Base-by-base conservation (phyloP, 306 rosid species). In the Castanea mollissima region DNA sequence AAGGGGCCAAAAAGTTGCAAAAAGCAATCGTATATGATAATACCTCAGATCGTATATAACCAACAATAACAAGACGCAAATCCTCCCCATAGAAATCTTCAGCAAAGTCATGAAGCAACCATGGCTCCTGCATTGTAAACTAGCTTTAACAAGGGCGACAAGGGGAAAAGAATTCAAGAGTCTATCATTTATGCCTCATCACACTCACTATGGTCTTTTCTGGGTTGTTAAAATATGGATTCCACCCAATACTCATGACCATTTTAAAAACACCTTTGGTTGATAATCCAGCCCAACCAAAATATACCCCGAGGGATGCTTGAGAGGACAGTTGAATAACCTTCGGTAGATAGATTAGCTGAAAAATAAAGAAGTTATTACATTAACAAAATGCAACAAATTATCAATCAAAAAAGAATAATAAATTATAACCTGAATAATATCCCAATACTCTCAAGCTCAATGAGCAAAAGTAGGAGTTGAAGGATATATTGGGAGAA, bases 191-290 rank as follows among this genome's bases (percentile, higher is more conserved):
- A 34, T 55, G 70, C 58, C 67, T 14, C 62, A 59, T 44, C 55
- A 20, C 54, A 87, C 94, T 91, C 79, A 92, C 99, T 55, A 92
- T 89, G 9, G 99, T 85, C 90, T 95, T 95, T 85, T 95, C 99
- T 59, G 88, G 67, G 85, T 95, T 95, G 90, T 88, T 21, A 78
- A 95, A 95, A 81, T 86, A 92, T 60, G 94, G 99, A 85, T 92
- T 95, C 98, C 97, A 91, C 55, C 99, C 99, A 65, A 95, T 78
- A 82, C 98, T 95, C 97, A 87, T 93, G 83, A 90, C 99, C 97
- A 89, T 95, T 87, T 93, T 95, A 79, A 87, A 95, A 79, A 87
- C 79, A 63, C 98, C 97, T 75, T 89, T 85, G 8, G 19, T 32
- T 58, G 92, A 83, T 83, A 95, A 80, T 69, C 97, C 89, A 8